These are phyloP conservation scores for Rhizophagus sp. DNA, from an alignment of 192 early-diverging fungal species.

Conservation along the genomic window DNA sequence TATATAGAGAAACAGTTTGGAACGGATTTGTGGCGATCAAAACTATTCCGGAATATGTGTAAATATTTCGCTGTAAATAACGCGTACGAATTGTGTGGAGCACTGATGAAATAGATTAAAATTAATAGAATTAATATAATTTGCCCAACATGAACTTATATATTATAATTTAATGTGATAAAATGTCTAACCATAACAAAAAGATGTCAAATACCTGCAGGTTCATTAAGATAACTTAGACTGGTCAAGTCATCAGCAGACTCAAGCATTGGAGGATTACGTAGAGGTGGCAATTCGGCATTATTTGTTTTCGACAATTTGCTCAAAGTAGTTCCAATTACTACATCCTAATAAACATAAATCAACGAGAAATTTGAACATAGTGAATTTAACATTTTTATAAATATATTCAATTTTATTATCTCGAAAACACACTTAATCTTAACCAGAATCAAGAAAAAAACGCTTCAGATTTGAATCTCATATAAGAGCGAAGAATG, in stretches of 20 bases:
- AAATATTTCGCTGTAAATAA: constrained; percentile 92
- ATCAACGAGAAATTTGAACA: not conserved
- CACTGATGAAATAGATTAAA: constrained; percentile 48
- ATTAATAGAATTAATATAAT: not conserved
- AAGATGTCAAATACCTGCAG: constrained; percentile 47
- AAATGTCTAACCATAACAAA: not conserved
- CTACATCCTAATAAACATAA: constrained; percentile 58
- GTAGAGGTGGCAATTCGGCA: constrained; percentile 81
- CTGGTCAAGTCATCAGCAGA: constrained; percentile 91
- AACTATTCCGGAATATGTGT: constrained; percentile 99
- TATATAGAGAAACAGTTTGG: constrained; percentile 81
- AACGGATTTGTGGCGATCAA: constrained; percentile 98
- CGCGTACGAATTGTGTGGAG: constrained; percentile 90
- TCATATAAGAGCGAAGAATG: not conserved
- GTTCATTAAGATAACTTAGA: constrained; percentile 95
- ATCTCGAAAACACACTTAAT: too few relatives aligned
- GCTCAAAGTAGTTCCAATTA: constrained; percentile 68
- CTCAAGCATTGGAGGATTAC: constrained; percentile 90
- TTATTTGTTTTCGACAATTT: constrained; percentile 68
- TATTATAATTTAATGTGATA: not conserved
- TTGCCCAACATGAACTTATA: not conserved
- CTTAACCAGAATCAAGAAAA: too few relatives aligned
- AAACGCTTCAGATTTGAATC: not conserved
- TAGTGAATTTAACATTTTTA: not conserved
- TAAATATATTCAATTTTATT: not conserved